Evolutionary conservation across 164 flowering plant species (phyloP), one percentile per base, ranked within the genome.

Genomic region (Dillenia turbinata): DNA sequence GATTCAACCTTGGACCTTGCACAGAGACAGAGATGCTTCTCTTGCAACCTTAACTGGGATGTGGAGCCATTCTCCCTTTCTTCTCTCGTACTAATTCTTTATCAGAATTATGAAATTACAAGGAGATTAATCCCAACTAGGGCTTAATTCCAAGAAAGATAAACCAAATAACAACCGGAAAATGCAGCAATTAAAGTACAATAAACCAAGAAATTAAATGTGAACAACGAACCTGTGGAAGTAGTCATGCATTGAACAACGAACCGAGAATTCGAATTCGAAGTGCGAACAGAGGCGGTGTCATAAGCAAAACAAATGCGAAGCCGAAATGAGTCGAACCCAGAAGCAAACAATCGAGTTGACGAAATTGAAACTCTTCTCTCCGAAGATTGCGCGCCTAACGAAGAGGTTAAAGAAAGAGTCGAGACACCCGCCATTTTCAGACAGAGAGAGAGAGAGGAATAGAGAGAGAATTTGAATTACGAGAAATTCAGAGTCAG

Each of bases 371-470:
- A 26, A 33, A 19, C 44, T 50, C 56, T 67, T 56, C 56, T 49
- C 10, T 74, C 73, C 44, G 71, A 59, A 47, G 63, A 68, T 65
- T 70, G 69, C 40, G 7, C 40, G 9, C 65, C 65, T 57, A 73
- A 46, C 48, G 71, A 62, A 7, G 73, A 62, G 6, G 79, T 13
- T 57, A 75, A 71, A 2, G 73, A 68, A 16, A 73, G 24, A 12
- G 79, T 72, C 46, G 79, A 69, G 44, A 78, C 65, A 4, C 77
- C 58, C 46, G 79, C 82, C 82, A 78, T 78, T 46, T 24, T 12
- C 16, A 1, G 43, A 14, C 15, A 49, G 44, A 48, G 47, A 40
- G 33, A 9, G 16, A 9, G 60, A 22, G 15, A 33, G 44, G 12
- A 15, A 12, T 47, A 5, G 2, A 44, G 22, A 48, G 45, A 9